These are phyloP conservation scores for Chlamydomonas reinhardtii DNA, from an alignment of 163 green algal species.

Conservation along the genomic window DNA sequence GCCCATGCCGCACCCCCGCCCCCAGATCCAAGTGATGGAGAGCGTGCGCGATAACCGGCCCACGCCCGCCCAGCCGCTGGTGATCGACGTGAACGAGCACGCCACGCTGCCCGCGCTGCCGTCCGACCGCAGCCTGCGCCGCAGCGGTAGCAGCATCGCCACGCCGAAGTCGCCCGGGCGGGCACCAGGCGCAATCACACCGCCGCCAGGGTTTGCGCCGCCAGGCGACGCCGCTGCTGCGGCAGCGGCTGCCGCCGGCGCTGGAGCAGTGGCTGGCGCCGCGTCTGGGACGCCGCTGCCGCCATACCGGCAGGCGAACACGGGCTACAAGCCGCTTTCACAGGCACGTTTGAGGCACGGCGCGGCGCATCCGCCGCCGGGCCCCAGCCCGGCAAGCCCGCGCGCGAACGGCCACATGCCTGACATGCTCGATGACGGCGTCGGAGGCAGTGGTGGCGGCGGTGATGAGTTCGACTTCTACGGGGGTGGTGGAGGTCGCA, in stretches of 20 bases:
- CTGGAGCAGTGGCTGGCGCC: background rate
- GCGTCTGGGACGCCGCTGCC: background rate
- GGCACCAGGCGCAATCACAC: too few species aligned
- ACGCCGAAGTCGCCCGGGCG: too few species aligned
- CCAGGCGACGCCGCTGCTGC: background rate
- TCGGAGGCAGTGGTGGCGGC: too few species aligned
- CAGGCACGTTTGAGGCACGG: background rate
- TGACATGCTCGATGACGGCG: too few species aligned
- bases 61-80: background rate
- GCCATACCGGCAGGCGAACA: constrained; percentile 35
- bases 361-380: too few species aligned
- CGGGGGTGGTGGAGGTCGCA: background rate
- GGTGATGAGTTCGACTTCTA: too few species aligned
- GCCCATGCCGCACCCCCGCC: background rate
- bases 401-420: too few species aligned
- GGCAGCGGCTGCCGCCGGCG: background rate
- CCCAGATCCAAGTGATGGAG: constrained; percentile 27
- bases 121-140: background rate
- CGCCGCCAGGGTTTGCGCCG: too few species aligned
- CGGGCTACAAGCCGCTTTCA: constrained; percentile 30
- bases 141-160: too few species aligned
- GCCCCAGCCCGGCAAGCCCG: background rate
- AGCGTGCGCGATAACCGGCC: constrained; percentile 23
- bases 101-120: background rate
- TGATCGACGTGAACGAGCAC: background rate